Conservation (phyloP, 2,329 filamentous ascomycete genomes). For the Allantophomopsis lycopodina region DNA sequence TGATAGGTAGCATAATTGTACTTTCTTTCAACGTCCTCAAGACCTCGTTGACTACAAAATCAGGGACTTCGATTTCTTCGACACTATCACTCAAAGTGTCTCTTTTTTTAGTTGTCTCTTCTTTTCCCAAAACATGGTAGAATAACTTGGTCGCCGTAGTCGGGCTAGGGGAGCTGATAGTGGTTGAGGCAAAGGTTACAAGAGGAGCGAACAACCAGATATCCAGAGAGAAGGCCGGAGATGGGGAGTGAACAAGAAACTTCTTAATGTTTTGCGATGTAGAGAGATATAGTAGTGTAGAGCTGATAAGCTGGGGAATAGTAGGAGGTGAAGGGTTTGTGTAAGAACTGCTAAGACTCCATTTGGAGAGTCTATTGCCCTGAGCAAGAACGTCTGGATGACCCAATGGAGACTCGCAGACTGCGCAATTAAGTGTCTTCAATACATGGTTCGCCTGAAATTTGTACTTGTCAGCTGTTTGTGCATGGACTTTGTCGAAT, state of each 20-base stretch:
- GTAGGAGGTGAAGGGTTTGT: slow-evolving; percentile 1
- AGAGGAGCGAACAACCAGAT: too few relatives aligned
- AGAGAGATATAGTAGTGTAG: slow-evolving; percentile 7
- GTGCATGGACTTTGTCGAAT: too few relatives aligned
- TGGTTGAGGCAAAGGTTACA: neutral
- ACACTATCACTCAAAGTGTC: slow-evolving; percentile 1
- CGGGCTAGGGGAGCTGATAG: neutral
- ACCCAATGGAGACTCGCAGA: slow-evolving; percentile 11
- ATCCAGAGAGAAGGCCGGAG: too few relatives aligned
- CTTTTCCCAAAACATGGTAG: slow-evolving; percentile 27
- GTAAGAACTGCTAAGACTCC: slow-evolving; percentile 4
- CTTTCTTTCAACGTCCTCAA: slow-evolving; percentile 29
- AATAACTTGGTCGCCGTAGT: slow-evolving; percentile 31
- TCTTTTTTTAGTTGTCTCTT: slow-evolving; percentile 27
- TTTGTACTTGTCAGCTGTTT: too few relatives aligned
- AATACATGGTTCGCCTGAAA: neutral
- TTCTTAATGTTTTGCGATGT: slow-evolving; percentile 7
- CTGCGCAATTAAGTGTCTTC: slow-evolving; percentile 6
- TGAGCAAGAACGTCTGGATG: slow-evolving; percentile 9
- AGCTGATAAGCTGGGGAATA: slow-evolving; percentile 2
- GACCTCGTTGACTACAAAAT: slow-evolving; percentile 31
- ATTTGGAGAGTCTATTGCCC: slow-evolving; percentile 15
- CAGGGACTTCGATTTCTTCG: slow-evolving; percentile 43
- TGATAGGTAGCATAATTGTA: slow-evolving; percentile 35
- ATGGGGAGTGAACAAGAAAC: neutral